A percentile compares a stretch with the other conserved stretches of the same genome.
These are phyloP conservation scores for Xylaria sp. DNA, from an alignment of 2,329 filamentous ascomycete genomes.

Conservation along the genomic window DNA sequence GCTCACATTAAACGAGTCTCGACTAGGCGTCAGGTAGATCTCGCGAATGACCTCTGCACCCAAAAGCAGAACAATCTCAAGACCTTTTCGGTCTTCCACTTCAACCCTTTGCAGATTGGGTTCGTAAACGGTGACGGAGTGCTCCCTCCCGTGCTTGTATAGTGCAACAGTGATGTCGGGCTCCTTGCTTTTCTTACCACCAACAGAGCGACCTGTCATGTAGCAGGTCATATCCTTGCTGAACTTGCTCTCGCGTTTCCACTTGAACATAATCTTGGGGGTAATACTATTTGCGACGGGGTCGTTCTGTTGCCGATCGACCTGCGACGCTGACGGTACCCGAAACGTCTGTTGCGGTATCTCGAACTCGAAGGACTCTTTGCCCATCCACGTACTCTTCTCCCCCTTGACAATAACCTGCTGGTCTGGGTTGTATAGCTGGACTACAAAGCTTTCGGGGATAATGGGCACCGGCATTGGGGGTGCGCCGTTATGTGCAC, in stretches of 20 bases:
- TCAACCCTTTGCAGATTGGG: constrained; percentile 90
- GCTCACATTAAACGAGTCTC: constrained; percentile 79
- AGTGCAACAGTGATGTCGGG: constrained; percentile 95
- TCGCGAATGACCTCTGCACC: constrained; percentile 69
- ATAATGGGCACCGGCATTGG: constrained; percentile 73
- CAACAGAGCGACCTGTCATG: constrained; percentile 77
- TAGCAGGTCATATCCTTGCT: constrained; percentile 89
- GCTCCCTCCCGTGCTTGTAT: constrained; percentile 73
- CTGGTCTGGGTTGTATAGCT: constrained; percentile 94
- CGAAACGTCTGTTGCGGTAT: constrained; percentile 87
- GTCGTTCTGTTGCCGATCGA: constrained; percentile 75
- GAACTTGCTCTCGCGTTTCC: constrained; percentile 86
- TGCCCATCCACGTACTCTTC: constrained; percentile 78
- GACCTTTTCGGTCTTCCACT: constrained; percentile 89
- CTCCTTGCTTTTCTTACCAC: constrained; percentile 81
- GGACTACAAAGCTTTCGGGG: constrained; percentile 79
- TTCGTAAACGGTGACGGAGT: constrained; percentile 81
- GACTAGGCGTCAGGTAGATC: constrained; percentile 66
- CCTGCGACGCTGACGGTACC: constrained; percentile 74
- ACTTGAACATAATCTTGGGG: constrained; percentile 82
- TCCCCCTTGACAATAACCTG: constrained; percentile 73
- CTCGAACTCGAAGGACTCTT: constrained; percentile 88
- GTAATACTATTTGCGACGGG: constrained; percentile 59
- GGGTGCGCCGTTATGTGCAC: constrained; percentile 69
- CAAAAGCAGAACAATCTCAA: constrained; percentile 79